A percentile compares a stretch with the other conserved stretches of the same genome.
Evolutionary conservation across 1,284 basidiomycete genomes (phyloP).

Genomic region (Sanghuangporus sanghuang): DNA sequence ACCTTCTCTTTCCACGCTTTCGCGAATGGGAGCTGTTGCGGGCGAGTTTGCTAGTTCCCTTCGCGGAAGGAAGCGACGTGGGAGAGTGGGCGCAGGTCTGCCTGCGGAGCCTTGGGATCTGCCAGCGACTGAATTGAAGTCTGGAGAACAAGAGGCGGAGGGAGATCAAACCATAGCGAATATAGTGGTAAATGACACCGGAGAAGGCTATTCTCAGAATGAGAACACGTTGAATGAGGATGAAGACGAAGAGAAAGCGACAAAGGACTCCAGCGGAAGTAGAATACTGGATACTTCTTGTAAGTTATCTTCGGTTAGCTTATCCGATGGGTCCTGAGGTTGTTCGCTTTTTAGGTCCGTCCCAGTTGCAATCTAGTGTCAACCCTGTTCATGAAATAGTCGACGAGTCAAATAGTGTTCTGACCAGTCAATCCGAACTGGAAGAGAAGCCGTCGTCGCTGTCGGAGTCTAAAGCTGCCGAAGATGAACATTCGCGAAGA

Average conservation of each 20-base stretch:
- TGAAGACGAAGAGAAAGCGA: background rate
- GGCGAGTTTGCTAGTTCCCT: background rate
- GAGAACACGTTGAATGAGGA: background rate
- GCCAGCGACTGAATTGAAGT: background rate
- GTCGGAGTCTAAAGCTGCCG: background rate
- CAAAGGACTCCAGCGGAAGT: background rate
- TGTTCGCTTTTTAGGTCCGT: background rate
- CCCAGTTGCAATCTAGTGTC: background rate
- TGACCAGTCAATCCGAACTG: background rate
- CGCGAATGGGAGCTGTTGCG: slow-evolving; percentile 9
- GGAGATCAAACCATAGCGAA: background rate
- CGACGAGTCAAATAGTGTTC: background rate
- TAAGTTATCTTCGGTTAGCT: background rate
- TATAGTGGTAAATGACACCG: background rate
- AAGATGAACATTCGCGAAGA: background rate
- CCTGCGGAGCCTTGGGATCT: slow-evolving; percentile 15
- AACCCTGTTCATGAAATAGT: background rate
- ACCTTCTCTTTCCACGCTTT: slow-evolving; percentile 8
- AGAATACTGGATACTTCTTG: background rate
- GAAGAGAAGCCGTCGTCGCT: background rate
- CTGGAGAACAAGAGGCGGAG: background rate
- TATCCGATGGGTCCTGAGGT: background rate
- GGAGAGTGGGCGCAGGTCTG: slow-evolving; percentile 14
- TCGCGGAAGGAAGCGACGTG: slow-evolving; percentile 6
- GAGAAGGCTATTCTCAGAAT: background rate